Evolutionary conservation across 1,139 yeast genomes (phyloP).

Genomic region (Saccharomycopsis crataegensis): DNA sequence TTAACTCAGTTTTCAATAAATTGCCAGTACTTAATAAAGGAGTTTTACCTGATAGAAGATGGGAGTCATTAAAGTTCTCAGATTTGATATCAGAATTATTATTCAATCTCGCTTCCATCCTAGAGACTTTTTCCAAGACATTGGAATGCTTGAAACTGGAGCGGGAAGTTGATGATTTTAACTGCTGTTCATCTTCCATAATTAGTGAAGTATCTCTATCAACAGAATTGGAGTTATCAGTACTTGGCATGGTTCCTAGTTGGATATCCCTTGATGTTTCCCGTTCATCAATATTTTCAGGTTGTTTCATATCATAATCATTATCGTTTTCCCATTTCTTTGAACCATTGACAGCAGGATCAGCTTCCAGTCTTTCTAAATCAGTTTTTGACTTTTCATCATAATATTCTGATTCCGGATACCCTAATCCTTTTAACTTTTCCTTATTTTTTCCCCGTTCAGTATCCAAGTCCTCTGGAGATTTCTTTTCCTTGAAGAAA

Average conservation of each 20-base stretch:
- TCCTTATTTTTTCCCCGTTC: conserved; percentile 19
- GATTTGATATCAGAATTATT: neutral
- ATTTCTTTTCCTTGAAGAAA: conserved; percentile 37
- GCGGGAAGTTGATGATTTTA: neutral
- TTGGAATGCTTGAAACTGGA: neutral
- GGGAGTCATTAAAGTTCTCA: neutral
- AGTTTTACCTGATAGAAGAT: neutral
- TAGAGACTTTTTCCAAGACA: conserved; percentile 18
- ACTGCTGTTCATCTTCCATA: too few species aligned
- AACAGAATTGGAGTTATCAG: too few species aligned
- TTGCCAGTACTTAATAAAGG: conserved; percentile 13
- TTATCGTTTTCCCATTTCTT: neutral
- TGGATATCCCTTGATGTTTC: neutral
- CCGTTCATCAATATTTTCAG: neutral
- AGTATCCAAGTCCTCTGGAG: conserved; percentile 20
- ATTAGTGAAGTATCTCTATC: too few species aligned
- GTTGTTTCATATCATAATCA: neutral
- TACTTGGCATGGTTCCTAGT: neutral
- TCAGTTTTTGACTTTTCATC: neutral
- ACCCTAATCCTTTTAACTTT: neutral
- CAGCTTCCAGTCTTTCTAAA: conserved; percentile 2
- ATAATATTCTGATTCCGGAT: neutral
- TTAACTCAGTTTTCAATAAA: conserved; percentile 16
- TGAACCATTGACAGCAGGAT: too few species aligned
- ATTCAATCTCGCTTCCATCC: conserved; percentile 15